Percentiles rank a stretch among this genome's conserved stretches.
phyloP scores from a whole-genome alignment of 2,329 filamentous ascomycete genomes.

The Aspergillus sp. region DNA sequence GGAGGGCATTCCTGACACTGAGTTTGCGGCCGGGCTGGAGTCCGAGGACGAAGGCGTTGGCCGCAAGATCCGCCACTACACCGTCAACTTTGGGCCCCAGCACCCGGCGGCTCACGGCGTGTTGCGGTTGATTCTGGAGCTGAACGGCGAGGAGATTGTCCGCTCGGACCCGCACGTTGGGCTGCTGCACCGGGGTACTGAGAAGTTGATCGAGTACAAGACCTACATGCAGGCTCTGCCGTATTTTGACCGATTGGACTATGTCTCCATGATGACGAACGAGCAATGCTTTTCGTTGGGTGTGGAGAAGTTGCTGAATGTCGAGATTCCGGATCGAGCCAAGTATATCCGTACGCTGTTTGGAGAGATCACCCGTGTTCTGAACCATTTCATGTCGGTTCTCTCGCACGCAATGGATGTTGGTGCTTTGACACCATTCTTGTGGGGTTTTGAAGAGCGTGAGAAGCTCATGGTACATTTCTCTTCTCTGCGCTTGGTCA shows the following conservation, averaged over 20 bases:
- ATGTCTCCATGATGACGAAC: slow-evolving; percentile 99
- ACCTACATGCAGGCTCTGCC: slow-evolving; percentile 96
- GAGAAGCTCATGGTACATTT: slow-evolving; percentile 93
- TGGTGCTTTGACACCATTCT: slow-evolving; percentile 90
- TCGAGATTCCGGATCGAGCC: slow-evolving; percentile 89
- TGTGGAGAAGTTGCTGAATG: slow-evolving; percentile 94
- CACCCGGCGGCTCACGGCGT: slow-evolving; percentile 98
- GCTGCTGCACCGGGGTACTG: slow-evolving; percentile 88
- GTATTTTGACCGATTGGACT: slow-evolving; percentile 98
- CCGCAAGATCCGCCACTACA: slow-evolving; percentile 97
- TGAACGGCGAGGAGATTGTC: slow-evolving; percentile 96
- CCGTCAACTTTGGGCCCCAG: slow-evolving; percentile 98
- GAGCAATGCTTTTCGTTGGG: slow-evolving; percentile 95
- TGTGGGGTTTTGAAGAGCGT: slow-evolving; percentile 99
- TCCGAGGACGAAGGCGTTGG: slow-evolving; percentile 34
- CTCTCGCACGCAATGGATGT: slow-evolving; percentile 98
- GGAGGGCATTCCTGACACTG: slow-evolving; percentile 31
- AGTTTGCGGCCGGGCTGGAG: slow-evolving; percentile 42
- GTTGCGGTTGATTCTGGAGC: slow-evolving; percentile 90
- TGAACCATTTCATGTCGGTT: slow-evolving; percentile 98
- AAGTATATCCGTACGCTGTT: slow-evolving; percentile 97
- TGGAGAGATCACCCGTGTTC: slow-evolving; percentile 82
- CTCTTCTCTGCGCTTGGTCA: not conserved
- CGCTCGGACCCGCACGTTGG: slow-evolving; percentile 95
- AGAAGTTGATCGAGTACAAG: slow-evolving; percentile 99